Evolutionary conservation across 352 stramenopile genomes (phyloP), one percentile per base, ranked within the genome.

Genomic region (Pythium folliculosum): DNA sequence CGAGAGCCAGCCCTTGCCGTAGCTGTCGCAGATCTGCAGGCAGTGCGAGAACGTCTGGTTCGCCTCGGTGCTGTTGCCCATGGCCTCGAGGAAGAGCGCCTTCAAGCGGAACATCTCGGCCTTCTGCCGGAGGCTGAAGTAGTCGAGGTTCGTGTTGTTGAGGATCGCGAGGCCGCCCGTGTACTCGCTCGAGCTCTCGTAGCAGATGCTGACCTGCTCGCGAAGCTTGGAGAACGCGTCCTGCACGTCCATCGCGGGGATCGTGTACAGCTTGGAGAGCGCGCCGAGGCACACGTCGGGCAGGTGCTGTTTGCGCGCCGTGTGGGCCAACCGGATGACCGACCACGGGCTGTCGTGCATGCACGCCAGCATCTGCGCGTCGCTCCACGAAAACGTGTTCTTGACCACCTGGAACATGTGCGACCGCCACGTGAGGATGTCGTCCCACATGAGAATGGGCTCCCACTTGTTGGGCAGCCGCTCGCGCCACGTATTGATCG

Each of bases 281-380:
- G 88, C 88, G 7, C 88, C 89, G 0, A 97, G 77, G 47, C 82
- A 95, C 9, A 97, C 89, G 58, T 97, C 89, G 0, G 82, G 83
- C 17, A 98, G 70, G 23, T 91, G 85, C 76, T 98, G 93, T 61
- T 98, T 97, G 1, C 93, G 77, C 21, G 91, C 92, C 2, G 86
- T 97, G 63, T 98, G 86, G 17, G 91, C 91, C 25, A 98, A 70
- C 56, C 94, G 96, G 50, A 98, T 89, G 23, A 97, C 85, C 3
- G 93, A 97, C 94, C 94, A 98, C 14, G 92, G 90, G 53, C 82
- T 94, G 58, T 98, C 94, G 61, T 98, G 92, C 77, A 98, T 92
- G 63, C 83, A 93, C 1, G 90, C 89, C 23, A 96, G 77, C 70
- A 96, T 86, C 54, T 95, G 86, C n/a, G 88, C 80, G 55, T 95